Conservation (phyloP, 164 flowering plant species). For the Dillenia turbinata region DNA sequence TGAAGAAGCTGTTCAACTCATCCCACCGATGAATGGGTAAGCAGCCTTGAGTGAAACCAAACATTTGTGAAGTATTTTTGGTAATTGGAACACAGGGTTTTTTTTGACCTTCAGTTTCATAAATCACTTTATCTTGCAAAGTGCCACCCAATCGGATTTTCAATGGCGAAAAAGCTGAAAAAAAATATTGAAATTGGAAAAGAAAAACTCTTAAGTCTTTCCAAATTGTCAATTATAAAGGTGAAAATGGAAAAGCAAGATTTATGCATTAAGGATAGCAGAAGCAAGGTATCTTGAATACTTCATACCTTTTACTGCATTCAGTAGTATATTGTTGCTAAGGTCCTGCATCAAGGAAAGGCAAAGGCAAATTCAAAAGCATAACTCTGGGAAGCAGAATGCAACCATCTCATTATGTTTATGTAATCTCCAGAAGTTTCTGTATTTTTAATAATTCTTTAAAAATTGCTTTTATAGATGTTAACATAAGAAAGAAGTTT, state of each 20-base stretch:
- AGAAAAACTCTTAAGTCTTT: neutral
- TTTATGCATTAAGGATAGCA: neutral
- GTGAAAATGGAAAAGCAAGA: too few species aligned
- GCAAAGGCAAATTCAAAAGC: neutral
- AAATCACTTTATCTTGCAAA: slow-evolving; percentile 77
- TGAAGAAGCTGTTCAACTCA: slow-evolving; percentile 66
- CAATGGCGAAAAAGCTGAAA: slow-evolving; percentile 81
- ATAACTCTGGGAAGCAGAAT: too few species aligned
- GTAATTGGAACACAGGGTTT: slow-evolving; percentile 52
- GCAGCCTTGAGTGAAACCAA: slow-evolving; percentile 77
- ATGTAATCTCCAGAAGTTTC: too few species aligned
- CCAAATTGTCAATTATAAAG: too few species aligned
- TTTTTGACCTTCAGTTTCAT: slow-evolving; percentile 33
- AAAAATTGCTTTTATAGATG: too few species aligned
- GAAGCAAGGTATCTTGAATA: neutral
- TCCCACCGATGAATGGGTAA: slow-evolving; percentile 89
- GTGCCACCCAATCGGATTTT: slow-evolving; percentile 86
- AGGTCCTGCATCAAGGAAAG: slow-evolving; percentile 59
- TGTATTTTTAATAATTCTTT: too few species aligned
- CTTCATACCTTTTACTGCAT: slow-evolving; percentile 75
- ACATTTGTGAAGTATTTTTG: slow-evolving; percentile 41
- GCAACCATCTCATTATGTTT: too few species aligned
- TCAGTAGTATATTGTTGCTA: slow-evolving; percentile 47
- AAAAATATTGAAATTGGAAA: neutral
- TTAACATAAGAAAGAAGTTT: too few species aligned